A percentile compares a stretch with the other conserved stretches of the same genome.
phyloP scores from a whole-genome alignment of 192 early-diverging fungal species.

The Lunasporangiospora selenospora region DNA sequence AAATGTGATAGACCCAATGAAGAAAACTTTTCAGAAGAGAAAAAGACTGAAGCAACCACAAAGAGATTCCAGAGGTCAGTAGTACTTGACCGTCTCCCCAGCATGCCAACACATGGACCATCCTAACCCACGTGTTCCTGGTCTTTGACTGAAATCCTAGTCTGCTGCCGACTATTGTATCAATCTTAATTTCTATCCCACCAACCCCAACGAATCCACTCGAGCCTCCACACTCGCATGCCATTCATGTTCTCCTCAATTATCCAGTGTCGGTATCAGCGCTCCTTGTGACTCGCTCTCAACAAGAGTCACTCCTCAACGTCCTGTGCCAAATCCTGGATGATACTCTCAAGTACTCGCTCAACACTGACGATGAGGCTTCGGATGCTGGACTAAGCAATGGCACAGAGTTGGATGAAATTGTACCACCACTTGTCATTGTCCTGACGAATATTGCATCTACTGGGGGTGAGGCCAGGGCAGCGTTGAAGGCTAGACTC shows the following conservation, averaged over 20 bases:
- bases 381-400: constrained; percentile 43
- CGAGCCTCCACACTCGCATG: constrained; percentile 77
- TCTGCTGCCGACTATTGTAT: constrained; percentile 51
- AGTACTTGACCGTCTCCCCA: background rate
- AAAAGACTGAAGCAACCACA: background rate
- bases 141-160: constrained; percentile 26
- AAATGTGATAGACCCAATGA: constrained; percentile 19
- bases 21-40: constrained; percentile 13
- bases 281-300: constrained; percentile 35
- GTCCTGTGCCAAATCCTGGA: constrained; percentile 36
- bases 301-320: constrained; percentile 21
- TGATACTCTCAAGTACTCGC: constrained; percentile 38
- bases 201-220: constrained; percentile 57
- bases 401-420: constrained; percentile 62
- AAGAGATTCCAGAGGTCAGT: constrained; percentile 46
- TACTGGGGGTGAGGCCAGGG: constrained; percentile 51
- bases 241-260: constrained; percentile 77
- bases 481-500: constrained; percentile 46
- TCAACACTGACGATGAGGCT: constrained; percentile 56
- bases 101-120: background rate
- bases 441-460: constrained; percentile 68
- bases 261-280: constrained; percentile 47
- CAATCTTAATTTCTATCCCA: constrained; percentile 47
- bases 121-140: background rate
- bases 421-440: constrained; percentile 70